Evolutionary conservation across 1,139 yeast species (phyloP).

Genomic region (Debaryomyces nepalensis): DNA sequence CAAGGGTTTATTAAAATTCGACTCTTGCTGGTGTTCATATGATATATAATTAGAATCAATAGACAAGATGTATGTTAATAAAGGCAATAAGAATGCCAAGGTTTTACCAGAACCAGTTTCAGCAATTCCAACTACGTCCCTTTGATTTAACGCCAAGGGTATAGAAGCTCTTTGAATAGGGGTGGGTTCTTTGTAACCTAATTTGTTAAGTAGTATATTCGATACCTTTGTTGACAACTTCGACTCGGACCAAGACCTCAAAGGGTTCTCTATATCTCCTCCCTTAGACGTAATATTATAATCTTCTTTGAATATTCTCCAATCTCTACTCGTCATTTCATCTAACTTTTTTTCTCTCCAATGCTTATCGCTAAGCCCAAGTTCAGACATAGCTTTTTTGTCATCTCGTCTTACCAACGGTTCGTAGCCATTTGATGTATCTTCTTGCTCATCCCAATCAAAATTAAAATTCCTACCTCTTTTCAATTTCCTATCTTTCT

Average conservation of each 20-base stretch:
- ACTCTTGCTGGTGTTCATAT: constrained; percentile 37
- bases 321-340: constrained; percentile 80
- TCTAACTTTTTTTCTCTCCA: constrained; percentile 72
- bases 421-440: constrained; percentile 54
- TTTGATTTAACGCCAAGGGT: constrained; percentile 64
- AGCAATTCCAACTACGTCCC: constrained; percentile 88
- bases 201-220: constrained; percentile 34
- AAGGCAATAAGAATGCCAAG: constrained; percentile 77
- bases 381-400: constrained; percentile 19
- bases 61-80: constrained; percentile 57
- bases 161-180: constrained; percentile 90
- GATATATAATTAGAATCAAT: constrained; percentile 42
- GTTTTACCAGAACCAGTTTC: constrained; percentile 98
- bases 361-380: constrained; percentile 43
- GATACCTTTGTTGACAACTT: constrained; percentile 49
- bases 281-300: constrained; percentile 69
- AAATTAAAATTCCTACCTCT: constrained; percentile 56
- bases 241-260: constrained; percentile 76
- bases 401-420: constrained; percentile 41
- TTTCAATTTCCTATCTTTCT: constrained; percentile 17
- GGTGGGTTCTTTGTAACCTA: constrained; percentile 69
- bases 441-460: constrained; percentile 73
- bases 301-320: constrained; percentile 88
- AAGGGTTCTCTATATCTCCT: constrained; percentile 55
- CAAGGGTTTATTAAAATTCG: constrained; percentile 38